Evolutionary conservation across 768 basidiomycete genomes (phyloP), one percentile per base, ranked within the genome.

Genomic region (Calocera viscosa): DNA sequence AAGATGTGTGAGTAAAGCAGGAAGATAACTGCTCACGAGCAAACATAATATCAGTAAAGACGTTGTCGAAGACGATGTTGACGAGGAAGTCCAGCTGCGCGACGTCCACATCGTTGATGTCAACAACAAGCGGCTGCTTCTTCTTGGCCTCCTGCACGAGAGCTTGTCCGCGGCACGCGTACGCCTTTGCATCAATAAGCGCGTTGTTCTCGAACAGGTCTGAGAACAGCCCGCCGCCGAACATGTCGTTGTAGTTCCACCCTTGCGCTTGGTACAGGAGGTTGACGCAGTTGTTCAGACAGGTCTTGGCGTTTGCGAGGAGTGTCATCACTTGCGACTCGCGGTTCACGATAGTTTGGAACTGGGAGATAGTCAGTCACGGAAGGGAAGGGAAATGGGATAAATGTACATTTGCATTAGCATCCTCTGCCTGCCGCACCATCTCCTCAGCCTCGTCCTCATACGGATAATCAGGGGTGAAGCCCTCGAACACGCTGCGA

Each of bases 241-340:
- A 47, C 43, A 47, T 47, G 43, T 47, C 43, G 43, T 47, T 60
- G 26, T 60, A 60, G 53, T 60, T 60, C 53, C 53, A 60, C 7
- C 26, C 24, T 26, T 60, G 53, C 14, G 53, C 53, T 10, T 26
- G 11, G 53, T 5, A 22, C 30, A 60, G 53, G 14, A 60, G 53
- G 16, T 60, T 16, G 26, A 16, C 16, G 53, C 14, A 16, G 53
- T 32, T 26, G 53, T 28, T 26, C 10, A 60, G 53, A 30, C 53
- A 60, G 2, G 53, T 32, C 8, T 30, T 14, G 30, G 53, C 53
- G 30, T 32, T 60, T 11, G 53, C 30, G 53, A 60, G 53, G 14
- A 60, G 53, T 10, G 53, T 60, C 14, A 60, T 26, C 11, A 30
- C 26, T 32, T 60, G 53, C 5, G 53, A 60, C 22, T 60, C 53